Evolutionary conservation across 306 rosid species (phyloP).

Genomic region (Acacia crassicarpa): DNA sequence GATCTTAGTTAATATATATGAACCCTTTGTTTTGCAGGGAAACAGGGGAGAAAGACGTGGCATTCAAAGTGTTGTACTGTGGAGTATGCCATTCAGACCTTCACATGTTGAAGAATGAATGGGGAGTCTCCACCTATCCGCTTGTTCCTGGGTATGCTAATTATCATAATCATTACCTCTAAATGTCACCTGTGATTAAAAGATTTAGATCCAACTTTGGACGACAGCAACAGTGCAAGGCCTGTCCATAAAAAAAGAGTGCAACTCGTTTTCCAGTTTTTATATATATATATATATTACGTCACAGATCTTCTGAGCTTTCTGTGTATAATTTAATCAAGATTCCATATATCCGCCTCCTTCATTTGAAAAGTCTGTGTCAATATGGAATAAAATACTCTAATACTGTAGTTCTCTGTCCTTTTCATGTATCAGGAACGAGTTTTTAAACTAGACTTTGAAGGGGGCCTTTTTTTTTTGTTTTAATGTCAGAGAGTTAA

Average conservation of each 20-base stretch:
- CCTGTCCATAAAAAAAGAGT: not conserved
- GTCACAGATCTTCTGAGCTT: not conserved
- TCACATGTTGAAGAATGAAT: constrained; percentile 45
- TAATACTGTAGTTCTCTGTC: not conserved
- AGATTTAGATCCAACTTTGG: not conserved
- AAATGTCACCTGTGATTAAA: not conserved
- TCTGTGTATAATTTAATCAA: not conserved
- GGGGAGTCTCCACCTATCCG: constrained; percentile 42
- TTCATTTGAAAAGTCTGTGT: not conserved
- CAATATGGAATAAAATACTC: not conserved
- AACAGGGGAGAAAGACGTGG: constrained; percentile 43
- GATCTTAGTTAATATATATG: not conserved
- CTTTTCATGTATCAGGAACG: not conserved
- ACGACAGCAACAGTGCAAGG: not conserved
- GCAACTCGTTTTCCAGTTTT: not conserved
- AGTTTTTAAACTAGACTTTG: not conserved
- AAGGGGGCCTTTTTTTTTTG: not conserved
- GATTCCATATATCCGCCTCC: not conserved
- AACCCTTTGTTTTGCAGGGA: constrained; percentile 25
- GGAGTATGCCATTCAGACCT: constrained; percentile 61
- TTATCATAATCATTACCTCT: not conserved
- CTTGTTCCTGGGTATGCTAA: constrained; percentile 46
- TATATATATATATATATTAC: not conserved
- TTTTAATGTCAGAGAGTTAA: not conserved
- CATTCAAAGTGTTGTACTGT: constrained; percentile 45